Conservation (phyloP, 306 rosid genomes). For the Argentina anserina region DNA sequence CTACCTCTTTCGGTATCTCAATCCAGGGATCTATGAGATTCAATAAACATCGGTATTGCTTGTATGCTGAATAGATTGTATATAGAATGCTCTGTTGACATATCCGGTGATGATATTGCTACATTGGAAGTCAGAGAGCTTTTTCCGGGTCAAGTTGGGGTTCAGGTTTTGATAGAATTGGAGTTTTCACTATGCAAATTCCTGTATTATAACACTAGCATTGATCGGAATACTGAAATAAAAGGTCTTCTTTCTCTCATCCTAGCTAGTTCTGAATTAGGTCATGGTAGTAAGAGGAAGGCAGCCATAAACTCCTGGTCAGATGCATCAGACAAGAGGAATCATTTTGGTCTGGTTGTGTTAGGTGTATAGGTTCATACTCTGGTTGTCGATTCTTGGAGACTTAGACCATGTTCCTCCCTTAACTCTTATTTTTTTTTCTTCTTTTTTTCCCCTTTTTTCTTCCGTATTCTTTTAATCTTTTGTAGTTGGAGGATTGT, state of each 20-base stretch:
- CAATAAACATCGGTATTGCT: background rate
- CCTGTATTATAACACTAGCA: too few relatives aligned
- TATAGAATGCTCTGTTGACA: background rate
- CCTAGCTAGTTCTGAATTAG: background rate
- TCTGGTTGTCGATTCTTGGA: background rate
- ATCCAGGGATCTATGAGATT: background rate
- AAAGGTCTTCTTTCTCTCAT: background rate
- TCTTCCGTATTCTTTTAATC: background rate
- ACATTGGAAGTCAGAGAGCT: background rate
- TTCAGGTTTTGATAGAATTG: background rate
- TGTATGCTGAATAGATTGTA: background rate
- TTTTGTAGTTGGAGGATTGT: background rate
- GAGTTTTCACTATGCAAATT: background rate
- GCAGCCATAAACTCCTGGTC: background rate
- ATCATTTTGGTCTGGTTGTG: background rate
- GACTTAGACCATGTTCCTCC: background rate
- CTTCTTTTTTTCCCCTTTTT: too few relatives aligned
- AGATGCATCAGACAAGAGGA: background rate
- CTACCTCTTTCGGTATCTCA: background rate
- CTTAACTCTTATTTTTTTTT: background rate
- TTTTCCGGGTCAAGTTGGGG: background rate
- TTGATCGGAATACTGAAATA: too few relatives aligned
- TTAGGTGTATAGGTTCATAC: too few relatives aligned
- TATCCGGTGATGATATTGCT: background rate
- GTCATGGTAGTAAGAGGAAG: background rate